These are phyloP conservation scores for Colletotrichum sp. DNA, from an alignment of 2,329 filamentous ascomycete species.

Conservation along the genomic window DNA sequence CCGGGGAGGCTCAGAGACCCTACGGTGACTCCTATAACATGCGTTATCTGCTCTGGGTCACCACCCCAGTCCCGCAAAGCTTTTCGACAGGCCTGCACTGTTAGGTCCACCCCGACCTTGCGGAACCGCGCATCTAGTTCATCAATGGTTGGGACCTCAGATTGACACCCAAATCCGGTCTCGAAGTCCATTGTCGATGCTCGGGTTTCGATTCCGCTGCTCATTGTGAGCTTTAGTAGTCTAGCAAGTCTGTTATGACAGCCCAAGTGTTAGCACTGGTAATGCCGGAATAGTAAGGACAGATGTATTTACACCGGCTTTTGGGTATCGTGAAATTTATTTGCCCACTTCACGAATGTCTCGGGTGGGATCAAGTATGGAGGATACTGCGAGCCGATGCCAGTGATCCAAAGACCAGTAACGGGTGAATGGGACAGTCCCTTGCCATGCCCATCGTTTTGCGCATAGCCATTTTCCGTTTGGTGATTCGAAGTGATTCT, in stretches of 20 bases:
- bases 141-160: conserved; percentile 22
- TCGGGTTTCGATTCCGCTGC: background rate
- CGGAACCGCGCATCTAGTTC: conserved; percentile 32
- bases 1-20: conserved; percentile 41
- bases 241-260: background rate
- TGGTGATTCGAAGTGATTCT: background rate
- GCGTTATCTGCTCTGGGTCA: conserved; percentile 33
- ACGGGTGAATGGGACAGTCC: background rate
- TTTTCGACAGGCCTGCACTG: conserved; percentile 33
- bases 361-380: background rate
- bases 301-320: background rate
- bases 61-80: conserved; percentile 34
- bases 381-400: conserved; percentile 3
- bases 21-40: conserved; percentile 40
- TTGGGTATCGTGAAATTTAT: background rate
- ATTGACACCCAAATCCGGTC: background rate
- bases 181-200: background rate
- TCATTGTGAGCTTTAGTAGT: background rate
- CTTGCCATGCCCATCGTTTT: background rate
- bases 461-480: background rate
- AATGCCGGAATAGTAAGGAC: background rate
- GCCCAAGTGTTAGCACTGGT: background rate
- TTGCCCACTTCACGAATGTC: background rate
- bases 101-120: conserved; percentile 32
- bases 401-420: conserved; percentile 1